Conservation (phyloP, 768 basidiomycete genomes). For the Suillus spraguei region DNA sequence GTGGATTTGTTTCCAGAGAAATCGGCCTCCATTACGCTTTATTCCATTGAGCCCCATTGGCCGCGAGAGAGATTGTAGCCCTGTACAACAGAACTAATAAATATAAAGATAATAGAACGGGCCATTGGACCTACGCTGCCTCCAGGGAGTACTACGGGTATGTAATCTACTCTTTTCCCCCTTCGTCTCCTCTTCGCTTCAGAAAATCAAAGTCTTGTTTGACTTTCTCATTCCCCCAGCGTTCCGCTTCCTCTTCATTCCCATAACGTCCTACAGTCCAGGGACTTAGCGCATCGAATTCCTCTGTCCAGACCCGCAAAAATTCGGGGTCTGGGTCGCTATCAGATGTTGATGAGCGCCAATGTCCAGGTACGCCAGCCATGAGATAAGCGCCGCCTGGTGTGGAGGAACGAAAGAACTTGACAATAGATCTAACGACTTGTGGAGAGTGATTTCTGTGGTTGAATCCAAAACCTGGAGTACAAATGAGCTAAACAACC, state of each 20-base stretch:
- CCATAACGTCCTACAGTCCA: neutral
- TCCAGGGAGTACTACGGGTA: neutral
- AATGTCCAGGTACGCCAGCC: neutral
- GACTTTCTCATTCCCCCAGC: slow-evolving; percentile 1
- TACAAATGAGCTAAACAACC: neutral
- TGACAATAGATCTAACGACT: neutral
- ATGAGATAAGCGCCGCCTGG: slow-evolving; percentile 1
- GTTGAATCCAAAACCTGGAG: neutral
- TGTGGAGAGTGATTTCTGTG: neutral
- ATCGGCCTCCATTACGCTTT: neutral
- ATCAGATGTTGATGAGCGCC: slow-evolving; percentile 1
- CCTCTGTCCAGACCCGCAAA: neutral
- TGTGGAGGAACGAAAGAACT: neutral
- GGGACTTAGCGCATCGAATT: neutral
- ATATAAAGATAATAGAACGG: neutral
- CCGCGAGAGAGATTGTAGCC: slow-evolving; percentile 1
- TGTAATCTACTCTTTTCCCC: neutral
- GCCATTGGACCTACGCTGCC: neutral
- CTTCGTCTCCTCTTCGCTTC: neutral
- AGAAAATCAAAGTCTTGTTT: slow-evolving; percentile 1
- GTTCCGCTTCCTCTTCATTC: neutral
- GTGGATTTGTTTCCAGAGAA: neutral
- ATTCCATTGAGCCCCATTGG: neutral
- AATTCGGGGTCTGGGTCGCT: slow-evolving; percentile 1
- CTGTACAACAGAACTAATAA: neutral